Evolutionary conservation across 352 stramenopile genomes (phyloP).

Genomic region (Pythium volutum): DNA sequence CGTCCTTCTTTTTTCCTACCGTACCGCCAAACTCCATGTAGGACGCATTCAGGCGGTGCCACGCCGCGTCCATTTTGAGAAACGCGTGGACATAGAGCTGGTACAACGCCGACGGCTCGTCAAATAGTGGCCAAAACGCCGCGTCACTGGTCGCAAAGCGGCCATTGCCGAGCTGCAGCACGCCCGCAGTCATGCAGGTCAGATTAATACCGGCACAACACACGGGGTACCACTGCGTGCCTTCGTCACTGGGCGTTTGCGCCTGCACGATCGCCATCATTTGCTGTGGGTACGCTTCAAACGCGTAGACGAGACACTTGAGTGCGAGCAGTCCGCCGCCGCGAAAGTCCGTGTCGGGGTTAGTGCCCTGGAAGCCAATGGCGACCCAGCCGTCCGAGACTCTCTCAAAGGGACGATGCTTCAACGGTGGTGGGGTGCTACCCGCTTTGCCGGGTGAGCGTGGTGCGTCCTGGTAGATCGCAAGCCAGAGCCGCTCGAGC

Average conservation of each 20-base stretch:
- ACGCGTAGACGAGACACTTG: slow-evolving; percentile 84
- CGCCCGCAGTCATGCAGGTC: slow-evolving; percentile 70
- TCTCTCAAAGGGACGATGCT: slow-evolving; percentile 35
- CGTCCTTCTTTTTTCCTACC: slow-evolving; percentile 33
- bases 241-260: slow-evolving; percentile 40
- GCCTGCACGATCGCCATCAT: slow-evolving; percentile 59
- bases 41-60: slow-evolving; percentile 72
- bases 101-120: slow-evolving; percentile 83
- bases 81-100: slow-evolving; percentile 73
- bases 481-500: slow-evolving; percentile 60
- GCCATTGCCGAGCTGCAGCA: slow-evolving; percentile 66
- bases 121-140: slow-evolving; percentile 71
- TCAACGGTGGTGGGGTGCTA: not conserved
- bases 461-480: slow-evolving; percentile 40
- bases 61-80: slow-evolving; percentile 83
- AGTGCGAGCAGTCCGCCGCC: slow-evolving; percentile 74
- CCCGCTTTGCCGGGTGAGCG: slow-evolving; percentile 14
- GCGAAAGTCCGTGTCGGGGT: slow-evolving; percentile 81
- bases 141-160: slow-evolving; percentile 39
- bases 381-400: slow-evolving; percentile 58
- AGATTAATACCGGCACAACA: slow-evolving; percentile 84
- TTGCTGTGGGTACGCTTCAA: slow-evolving; percentile 65
- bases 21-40: slow-evolving; percentile 88
- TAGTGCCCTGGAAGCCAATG: slow-evolving; percentile 75
- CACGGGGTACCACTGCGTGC: slow-evolving; percentile 75